Evolutionary conservation across 1,284 basidiomycete species (phyloP), one percentile per base, ranked within the genome.

Genomic region (Pholiota adiposa): DNA sequence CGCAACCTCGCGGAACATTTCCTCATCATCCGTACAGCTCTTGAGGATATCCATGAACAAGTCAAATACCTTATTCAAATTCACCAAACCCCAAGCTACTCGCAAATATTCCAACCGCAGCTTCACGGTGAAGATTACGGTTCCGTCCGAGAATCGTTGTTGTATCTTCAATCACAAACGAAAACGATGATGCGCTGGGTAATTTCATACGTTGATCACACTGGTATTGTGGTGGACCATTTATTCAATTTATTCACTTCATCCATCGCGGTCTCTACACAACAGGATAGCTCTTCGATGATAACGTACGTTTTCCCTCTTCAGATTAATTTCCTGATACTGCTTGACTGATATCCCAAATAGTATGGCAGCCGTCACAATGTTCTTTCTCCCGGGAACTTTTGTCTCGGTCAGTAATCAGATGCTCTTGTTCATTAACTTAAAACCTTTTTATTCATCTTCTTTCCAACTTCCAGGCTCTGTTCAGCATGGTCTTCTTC

Each of bases 401-500:
- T 63, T 63, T 21, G 57, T 63, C 9, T 58, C 62, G 12, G 62
- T 61, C 18, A 43, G 62, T 51, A 11, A 40, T 40, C 8, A n/a
- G n/a, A 2, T 8, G 16, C 18, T 5, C 38, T 33, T n/a, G n/a
- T 3, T 33, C n/a, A n/a, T n/a, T n/a, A n/a, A n/a, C n/a, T n/a
- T n/a, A n/a, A n/a, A n/a, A n/a, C n/a, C n/a, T n/a, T n/a, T n/a
- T n/a, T n/a, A n/a, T n/a, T n/a, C n/a, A n/a, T n/a, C n/a, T n/a
- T 54, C 27, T 21, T 27, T 23, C 50, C 36, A 18, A 41, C 23
- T 19, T 12, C 18, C 29, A 65, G 64, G 59, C 64, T 0, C 43
- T 65, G 2, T 63, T 65, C 49, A 63, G 64, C 49, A 65, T 61
- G 52, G 60, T 62, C 1, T 65, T 65, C 46, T 65, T 65, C 58